Base-by-base conservation (phyloP, 306 rosid genomes). In the Arachis stenosperma region DNA sequence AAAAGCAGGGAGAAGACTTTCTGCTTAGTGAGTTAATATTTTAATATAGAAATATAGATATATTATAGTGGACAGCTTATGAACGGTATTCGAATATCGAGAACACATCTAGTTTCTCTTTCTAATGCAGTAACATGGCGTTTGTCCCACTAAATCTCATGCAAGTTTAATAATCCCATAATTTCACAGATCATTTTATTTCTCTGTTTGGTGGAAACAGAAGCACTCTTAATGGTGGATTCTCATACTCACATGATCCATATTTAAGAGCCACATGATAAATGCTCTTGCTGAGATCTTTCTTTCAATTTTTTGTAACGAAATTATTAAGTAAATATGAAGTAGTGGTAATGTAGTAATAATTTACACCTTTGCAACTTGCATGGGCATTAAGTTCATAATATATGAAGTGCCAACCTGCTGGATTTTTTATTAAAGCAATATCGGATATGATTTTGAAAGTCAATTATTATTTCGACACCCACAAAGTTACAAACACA, bases 201-300 rank as follows among this genome's bases (percentile, higher is more conserved):
- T 2, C 10, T 47, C 9, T 22, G 27, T 22, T 22, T 22, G 27
- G 27, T 22, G 27, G 27, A 22, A 22, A 22, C 27, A 40, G 27
- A 44, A 57, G 67, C 57, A 44, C 11, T 50, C 54, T 78, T 30
- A 52, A 43, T 50, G 57, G 43, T 1, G 62, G 37, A 75, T 42
- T 41, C 57, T 13, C 60, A 36, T 55, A 50, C 72, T 61, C 70
- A 73, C 78, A 57, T 73, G 83, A 13, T 14, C 51, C 70, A 29
- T 44, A 48, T 69, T 40, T 50, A 27, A 76, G 7, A 42, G n/a
- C 29, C 56, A 13, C 60, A 51, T 55, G 65, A 65, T 65, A 5
- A 17, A 55, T 15, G 3, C 62, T 3, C 37, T 62, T 5, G 6
- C 22, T 17, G 13, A 6, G 30, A 39, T 63, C 54, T 48, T 48